These are phyloP conservation scores for Jaltomata sinuosa DNA, from an alignment of 257 asterid species.

Conservation along the genomic window DNA sequence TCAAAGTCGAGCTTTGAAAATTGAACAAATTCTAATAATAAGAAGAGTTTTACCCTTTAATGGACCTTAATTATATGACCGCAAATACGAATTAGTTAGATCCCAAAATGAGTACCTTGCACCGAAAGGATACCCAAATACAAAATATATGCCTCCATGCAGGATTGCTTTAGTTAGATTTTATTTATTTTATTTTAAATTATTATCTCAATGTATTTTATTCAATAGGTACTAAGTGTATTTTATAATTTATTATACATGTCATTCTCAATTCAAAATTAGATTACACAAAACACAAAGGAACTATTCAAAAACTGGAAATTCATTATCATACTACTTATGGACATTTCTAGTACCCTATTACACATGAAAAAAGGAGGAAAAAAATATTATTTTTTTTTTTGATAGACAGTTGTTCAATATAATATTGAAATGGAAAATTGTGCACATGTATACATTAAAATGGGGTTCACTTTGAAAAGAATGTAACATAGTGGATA, in stretches of 20 bases:
- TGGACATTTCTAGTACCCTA: background rate
- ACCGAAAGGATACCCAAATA: background rate
- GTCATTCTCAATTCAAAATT: background rate
- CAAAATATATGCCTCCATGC: background rate
- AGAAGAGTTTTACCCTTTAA: background rate
- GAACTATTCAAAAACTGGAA: background rate
- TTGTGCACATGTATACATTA: conserved; percentile 6
- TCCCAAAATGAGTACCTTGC: background rate
- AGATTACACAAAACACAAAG: background rate
- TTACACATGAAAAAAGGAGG: background rate
- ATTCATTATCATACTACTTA: background rate
- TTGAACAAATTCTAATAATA: background rate
- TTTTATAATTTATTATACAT: background rate
- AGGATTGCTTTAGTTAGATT: background rate
- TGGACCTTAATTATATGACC: background rate
- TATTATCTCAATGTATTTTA: background rate
- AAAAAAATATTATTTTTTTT: too few species aligned
- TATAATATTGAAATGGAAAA: background rate
- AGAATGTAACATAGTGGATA: conserved; percentile 14
- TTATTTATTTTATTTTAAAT: background rate
- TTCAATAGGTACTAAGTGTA: background rate
- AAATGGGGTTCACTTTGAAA: conserved; percentile 22
- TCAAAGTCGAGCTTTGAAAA: background rate
- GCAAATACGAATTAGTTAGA: too few species aligned
- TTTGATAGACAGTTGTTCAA: background rate